Conservation (phyloP, 352 stramenopile species). For the Pelagophyceae sp. region DNA sequence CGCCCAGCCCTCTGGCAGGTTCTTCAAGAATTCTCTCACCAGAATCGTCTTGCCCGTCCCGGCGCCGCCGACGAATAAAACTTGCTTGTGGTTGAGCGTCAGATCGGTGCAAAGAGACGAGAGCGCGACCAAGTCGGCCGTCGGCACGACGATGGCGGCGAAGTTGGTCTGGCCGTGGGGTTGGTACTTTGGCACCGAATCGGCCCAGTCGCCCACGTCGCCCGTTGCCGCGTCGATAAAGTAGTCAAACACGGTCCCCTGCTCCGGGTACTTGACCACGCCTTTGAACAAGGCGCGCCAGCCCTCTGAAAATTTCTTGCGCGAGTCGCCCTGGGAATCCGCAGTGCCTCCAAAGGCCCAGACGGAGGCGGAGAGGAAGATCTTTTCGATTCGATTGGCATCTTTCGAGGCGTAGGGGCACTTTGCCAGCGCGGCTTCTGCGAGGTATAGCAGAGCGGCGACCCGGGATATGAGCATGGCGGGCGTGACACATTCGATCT, state of each 20-base stretch:
- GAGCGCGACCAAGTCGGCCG: slow-evolving; percentile 58
- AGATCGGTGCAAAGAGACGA: slow-evolving; percentile 56
- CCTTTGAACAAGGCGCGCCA: slow-evolving; percentile 27
- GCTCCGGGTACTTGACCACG: slow-evolving; percentile 61
- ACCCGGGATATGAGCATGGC: slow-evolving; percentile 63
- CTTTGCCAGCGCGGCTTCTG: slow-evolving; percentile 72
- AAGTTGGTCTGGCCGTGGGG: slow-evolving; percentile 45
- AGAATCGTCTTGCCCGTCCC: slow-evolving; percentile 72
- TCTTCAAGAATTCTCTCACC: slow-evolving; percentile 60
- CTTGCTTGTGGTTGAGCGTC: slow-evolving; percentile 41
- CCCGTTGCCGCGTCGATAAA: slow-evolving; percentile 20
- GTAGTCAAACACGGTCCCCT: slow-evolving; percentile 22
- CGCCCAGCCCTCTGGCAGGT: slow-evolving; percentile 57
- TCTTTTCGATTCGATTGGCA: slow-evolving; percentile 63
- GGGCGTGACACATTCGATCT: slow-evolving; percentile 69
- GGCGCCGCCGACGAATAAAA: slow-evolving; percentile 64
- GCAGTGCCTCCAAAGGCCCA: slow-evolving; percentile 79
- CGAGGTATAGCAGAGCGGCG: slow-evolving; percentile 73
- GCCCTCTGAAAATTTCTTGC: slow-evolving; percentile 40
- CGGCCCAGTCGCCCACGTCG: slow-evolving; percentile 19
- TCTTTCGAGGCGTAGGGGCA: slow-evolving; percentile 65
- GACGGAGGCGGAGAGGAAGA: slow-evolving; percentile 81
- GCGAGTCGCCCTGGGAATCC: slow-evolving; percentile 50
- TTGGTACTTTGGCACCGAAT: slow-evolving; percentile 28
- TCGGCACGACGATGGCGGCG: slow-evolving; percentile 59